Percentiles rank a stretch among this genome's conserved stretches.
Conservation (phyloP, 2,329 filamentous ascomycete species). For the Colletotrichum viniferum region DNA sequence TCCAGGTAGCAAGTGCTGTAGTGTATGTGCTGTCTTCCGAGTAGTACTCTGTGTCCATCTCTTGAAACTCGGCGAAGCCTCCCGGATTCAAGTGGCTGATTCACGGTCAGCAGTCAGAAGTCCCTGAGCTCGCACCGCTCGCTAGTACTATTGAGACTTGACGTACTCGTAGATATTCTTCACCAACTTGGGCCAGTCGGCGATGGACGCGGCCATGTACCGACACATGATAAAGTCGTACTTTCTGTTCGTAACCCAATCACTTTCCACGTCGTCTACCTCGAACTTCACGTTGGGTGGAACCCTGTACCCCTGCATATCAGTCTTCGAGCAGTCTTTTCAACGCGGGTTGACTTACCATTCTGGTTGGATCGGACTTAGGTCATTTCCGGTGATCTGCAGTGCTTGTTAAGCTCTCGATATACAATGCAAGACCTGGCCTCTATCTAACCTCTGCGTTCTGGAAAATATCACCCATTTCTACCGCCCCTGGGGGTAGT, state of each 20-base stretch:
- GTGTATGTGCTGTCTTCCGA: background rate
- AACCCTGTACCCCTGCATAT: background rate
- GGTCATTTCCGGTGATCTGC: background rate
- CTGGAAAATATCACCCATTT: background rate
- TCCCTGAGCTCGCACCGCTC: no score
- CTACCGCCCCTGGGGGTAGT: background rate
- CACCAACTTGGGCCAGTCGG: fast-evolving
- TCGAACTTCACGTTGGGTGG: background rate
- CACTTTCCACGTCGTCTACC: background rate
- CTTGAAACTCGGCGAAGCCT: background rate
- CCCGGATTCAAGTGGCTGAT: background rate
- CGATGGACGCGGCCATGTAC: background rate
- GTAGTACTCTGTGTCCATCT: background rate
- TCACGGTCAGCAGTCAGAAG: no score
- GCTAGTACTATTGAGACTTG: background rate
- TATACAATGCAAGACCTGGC: background rate
- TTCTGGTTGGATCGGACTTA: background rate
- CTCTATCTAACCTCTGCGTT: background rate
- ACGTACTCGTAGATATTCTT: background rate
- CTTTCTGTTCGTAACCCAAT: background rate
- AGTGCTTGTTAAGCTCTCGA: fast-evolving
- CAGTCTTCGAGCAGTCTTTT: fast-evolving
- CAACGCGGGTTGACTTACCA: background rate
- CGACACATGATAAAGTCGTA: background rate
- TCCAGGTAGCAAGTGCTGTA: background rate